These are phyloP conservation scores for Mrakia frigida DNA, from an alignment of 768 basidiomycete genomes.

Conservation along the genomic window DNA sequence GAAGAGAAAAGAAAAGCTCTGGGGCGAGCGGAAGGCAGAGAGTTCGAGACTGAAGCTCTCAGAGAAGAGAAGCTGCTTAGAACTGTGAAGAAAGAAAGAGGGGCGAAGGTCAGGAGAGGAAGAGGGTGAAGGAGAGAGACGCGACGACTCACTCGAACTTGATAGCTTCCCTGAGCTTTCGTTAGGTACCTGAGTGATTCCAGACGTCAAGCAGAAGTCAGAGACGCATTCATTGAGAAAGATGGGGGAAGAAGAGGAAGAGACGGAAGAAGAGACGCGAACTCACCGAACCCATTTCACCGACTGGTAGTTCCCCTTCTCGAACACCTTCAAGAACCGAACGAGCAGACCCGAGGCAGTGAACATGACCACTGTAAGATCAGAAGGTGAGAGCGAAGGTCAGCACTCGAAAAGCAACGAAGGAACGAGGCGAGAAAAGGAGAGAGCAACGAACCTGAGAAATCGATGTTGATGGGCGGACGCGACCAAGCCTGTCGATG, in stretches of 20 bases:
- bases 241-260: not conserved
- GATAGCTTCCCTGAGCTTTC: slow-evolving; percentile 32
- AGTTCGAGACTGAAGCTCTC: too few species aligned
- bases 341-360: slow-evolving; percentile 94
- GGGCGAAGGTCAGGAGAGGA: too few species aligned
- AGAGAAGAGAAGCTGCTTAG: too few species aligned
- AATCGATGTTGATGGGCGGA: slow-evolving; percentile 96
- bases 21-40: too few species aligned
- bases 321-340: slow-evolving; percentile 95
- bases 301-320: slow-evolving; percentile 79
- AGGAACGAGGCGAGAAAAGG: not conserved
- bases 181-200: slow-evolving; percentile 9
- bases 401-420: slow-evolving; percentile 52
- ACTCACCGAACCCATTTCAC: slow-evolving; percentile 32
- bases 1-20: too few species aligned
- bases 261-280: not conserved
- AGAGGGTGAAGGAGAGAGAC: too few species aligned
- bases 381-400: slow-evolving; percentile 95
- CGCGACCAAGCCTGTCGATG: slow-evolving; percentile 93
- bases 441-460: slow-evolving; percentile 50
- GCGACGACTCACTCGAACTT: slow-evolving; percentile 25
- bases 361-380: slow-evolving; percentile 97
- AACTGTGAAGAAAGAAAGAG: too few species aligned
- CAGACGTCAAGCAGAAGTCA: too few species aligned
- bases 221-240: too few species aligned